These are phyloP conservation scores for Colletotrichum sp. DNA, from an alignment of 2,329 filamentous ascomycete genomes.

Conservation along the genomic window DNA sequence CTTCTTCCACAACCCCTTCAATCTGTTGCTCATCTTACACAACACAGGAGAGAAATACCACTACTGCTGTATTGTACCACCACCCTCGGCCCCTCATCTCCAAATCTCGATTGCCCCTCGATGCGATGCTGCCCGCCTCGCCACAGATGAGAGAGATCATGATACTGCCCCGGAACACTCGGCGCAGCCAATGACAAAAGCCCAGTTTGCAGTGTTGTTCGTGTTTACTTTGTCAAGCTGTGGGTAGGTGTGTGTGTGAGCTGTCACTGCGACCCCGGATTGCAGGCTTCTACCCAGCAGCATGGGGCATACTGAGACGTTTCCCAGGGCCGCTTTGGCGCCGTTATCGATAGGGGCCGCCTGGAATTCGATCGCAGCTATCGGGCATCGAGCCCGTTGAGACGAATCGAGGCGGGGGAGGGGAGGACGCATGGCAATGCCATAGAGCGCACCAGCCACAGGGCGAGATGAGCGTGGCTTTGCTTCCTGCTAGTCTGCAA, in stretches of 20 bases:
- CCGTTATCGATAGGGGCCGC: slow-evolving; percentile 8
- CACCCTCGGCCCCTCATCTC: background rate
- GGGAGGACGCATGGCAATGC: background rate
- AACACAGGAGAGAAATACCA: background rate
- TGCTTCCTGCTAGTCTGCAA: background rate
- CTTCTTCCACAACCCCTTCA: background rate
- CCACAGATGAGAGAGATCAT: background rate
- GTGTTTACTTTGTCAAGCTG: background rate
- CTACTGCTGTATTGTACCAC: background rate
- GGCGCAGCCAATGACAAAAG: background rate
- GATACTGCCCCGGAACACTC: background rate
- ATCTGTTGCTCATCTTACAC: background rate
- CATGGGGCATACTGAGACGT: slow-evolving; percentile 9
- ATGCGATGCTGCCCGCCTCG: background rate
- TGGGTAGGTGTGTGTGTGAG: background rate
- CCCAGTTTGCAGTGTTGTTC: background rate
- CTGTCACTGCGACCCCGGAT: background rate
- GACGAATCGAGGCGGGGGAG: slow-evolving; percentile 5
- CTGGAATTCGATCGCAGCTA: background rate
- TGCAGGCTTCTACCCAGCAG: slow-evolving; percentile 11
- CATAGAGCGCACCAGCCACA: slow-evolving; percentile 14
- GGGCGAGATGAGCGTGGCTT: background rate
- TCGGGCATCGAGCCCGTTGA: slow-evolving; percentile 4
- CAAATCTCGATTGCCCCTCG: slow-evolving; percentile 7
- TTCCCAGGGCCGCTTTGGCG: background rate